Percentiles rank a stretch among this genome's conserved stretches.
These are phyloP conservation scores for Candolleomyces eurysporus DNA, from an alignment of 768 basidiomycete genomes.

Conservation along the genomic window DNA sequence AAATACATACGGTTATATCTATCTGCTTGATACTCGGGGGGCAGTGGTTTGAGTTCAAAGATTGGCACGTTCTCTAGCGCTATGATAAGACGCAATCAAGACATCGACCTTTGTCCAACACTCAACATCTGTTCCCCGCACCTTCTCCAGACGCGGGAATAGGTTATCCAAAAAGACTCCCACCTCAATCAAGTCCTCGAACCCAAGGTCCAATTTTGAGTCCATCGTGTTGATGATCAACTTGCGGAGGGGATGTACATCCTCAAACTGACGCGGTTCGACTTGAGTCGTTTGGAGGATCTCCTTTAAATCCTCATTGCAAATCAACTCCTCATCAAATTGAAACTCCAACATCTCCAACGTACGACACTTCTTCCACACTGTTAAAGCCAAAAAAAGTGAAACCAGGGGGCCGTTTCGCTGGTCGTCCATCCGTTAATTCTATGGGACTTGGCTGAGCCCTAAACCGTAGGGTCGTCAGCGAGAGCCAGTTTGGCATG, in stretches of 20 bases:
- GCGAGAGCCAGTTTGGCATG: neutral
- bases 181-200: too few relatives aligned
- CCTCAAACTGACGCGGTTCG: neutral
- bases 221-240: neutral
- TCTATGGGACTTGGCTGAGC: neutral
- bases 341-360: neutral
- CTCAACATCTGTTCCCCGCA: too few relatives aligned
- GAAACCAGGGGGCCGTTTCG: neutral
- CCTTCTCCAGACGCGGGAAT: too few relatives aligned
- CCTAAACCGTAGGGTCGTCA: neutral
- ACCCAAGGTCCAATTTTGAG: too few relatives aligned
- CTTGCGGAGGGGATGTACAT: neutral
- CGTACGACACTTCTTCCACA: neutral
- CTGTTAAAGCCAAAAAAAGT: neutral
- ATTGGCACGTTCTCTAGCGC: too few relatives aligned
- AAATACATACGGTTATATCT: neutral
- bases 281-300: neutral
- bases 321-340: neutral
- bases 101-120: too few relatives aligned
- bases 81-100: too few relatives aligned
- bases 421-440: neutral
- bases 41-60: neutral
- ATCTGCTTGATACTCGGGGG: neutral
- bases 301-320: neutral
- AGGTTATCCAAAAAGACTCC: too few relatives aligned